Evolutionary conservation across 2,329 filamentous ascomycete genomes (phyloP).

Genomic region (Ophiostoma novo-ulmi): DNA sequence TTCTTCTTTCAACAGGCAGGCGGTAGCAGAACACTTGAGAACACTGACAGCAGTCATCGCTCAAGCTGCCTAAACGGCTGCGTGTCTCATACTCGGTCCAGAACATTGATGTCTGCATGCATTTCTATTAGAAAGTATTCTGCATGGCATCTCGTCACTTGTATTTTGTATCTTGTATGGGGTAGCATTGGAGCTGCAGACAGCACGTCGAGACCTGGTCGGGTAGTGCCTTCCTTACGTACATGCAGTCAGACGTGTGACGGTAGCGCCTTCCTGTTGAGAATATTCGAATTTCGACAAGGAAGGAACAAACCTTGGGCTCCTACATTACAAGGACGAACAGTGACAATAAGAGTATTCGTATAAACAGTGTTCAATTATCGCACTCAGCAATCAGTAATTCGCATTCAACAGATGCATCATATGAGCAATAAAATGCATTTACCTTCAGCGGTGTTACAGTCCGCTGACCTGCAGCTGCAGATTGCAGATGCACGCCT

Average conservation of each 20-base stretch:
- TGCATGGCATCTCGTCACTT: slow-evolving; percentile 1
- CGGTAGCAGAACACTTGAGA: background rate
- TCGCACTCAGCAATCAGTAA: background rate
- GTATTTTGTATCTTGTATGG: background rate
- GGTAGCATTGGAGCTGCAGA: slow-evolving; percentile 10
- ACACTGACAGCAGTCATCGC: background rate
- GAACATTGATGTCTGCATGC: background rate
- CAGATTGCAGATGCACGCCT: slow-evolving; percentile 11
- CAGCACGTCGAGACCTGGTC: background rate
- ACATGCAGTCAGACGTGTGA: background rate
- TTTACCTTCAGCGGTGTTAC: background rate
- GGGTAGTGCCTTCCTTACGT: slow-evolving; percentile 9
- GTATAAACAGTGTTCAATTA: background rate
- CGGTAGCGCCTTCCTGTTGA: background rate
- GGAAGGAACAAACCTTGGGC: background rate
- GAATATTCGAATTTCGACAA: background rate
- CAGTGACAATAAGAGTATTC: background rate
- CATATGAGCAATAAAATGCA: slow-evolving; percentile 4
- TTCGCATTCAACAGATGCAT: background rate
- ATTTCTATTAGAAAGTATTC: background rate
- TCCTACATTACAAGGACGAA: background rate
- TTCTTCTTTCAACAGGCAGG: background rate
- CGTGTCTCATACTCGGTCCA: slow-evolving; percentile 3
- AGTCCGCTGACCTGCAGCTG: slow-evolving; percentile 12
- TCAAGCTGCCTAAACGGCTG: background rate